phyloP scores from a whole-genome alignment of 805 yeast species.

The Hanseniaspora taiwanica region DNA sequence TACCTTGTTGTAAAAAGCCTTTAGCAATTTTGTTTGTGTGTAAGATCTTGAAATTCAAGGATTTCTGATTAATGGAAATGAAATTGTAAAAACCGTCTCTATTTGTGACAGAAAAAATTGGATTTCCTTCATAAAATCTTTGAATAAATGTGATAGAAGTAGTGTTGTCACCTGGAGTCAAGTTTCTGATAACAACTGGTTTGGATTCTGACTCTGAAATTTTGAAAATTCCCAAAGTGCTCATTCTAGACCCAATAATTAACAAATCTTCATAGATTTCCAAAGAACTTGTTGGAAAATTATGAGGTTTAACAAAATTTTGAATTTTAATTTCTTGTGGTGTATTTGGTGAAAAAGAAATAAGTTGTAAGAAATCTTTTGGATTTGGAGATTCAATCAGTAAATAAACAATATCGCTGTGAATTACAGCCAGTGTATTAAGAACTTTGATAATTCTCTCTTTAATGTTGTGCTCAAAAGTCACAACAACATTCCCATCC shows the following conservation, averaged over 20 bases:
- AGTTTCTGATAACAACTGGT: slow-evolving; percentile 27
- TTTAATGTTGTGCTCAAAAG: slow-evolving; percentile 9
- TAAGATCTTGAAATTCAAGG: slow-evolving; percentile 18
- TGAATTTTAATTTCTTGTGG: too few species aligned
- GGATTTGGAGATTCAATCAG: slow-evolving; percentile 61
- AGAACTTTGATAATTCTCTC: slow-evolving; percentile 31
- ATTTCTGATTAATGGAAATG: slow-evolving; percentile 18
- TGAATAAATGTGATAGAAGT: slow-evolving; percentile 37
- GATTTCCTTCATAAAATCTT: slow-evolving; percentile 4
- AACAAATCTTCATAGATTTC: slow-evolving; percentile 31
- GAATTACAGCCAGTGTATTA: slow-evolving; percentile 30
- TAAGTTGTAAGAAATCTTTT: slow-evolving; percentile 34
- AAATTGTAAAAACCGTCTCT: slow-evolving; percentile 55
- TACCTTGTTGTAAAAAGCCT: slow-evolving; percentile 75
- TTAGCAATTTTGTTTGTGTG: slow-evolving; percentile 53
- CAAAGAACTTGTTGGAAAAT: slow-evolving; percentile 49
- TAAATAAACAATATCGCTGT: slow-evolving; percentile 22
- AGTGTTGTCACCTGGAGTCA: slow-evolving; percentile 56
- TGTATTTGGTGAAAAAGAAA: too few species aligned
- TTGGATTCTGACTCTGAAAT: slow-evolving; percentile 3
- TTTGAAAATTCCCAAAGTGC: slow-evolving; percentile 44
- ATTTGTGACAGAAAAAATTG: slow-evolving; percentile 34
- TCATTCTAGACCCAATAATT: slow-evolving; percentile 59
- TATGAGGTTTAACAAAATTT: slow-evolving; percentile 28
- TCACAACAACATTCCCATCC: slow-evolving; percentile 20